Conservation (phyloP, 768 basidiomycete genomes). For the Termitomyces sp. region DNA sequence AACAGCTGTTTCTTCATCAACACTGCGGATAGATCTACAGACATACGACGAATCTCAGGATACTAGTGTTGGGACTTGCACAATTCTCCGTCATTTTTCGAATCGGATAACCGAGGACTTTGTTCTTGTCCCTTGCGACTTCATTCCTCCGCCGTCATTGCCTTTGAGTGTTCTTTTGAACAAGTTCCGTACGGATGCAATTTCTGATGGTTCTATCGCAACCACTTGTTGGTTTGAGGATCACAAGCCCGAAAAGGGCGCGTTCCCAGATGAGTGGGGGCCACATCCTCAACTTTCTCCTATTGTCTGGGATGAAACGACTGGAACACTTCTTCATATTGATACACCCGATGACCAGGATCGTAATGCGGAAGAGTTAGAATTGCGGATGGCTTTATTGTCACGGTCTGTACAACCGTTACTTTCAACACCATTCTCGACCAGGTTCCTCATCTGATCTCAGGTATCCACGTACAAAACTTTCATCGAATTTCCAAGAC, state of each 20-base stretch:
- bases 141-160: constrained; percentile 73
- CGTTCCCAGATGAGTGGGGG: constrained; percentile 65
- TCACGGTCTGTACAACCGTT: constrained; percentile 39
- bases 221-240: constrained; percentile 63
- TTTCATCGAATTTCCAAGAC: constrained; percentile 69
- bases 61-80: constrained; percentile 61
- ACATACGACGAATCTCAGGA: constrained; percentile 73
- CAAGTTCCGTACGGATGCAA: constrained; percentile 71
- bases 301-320: constrained; percentile 63
- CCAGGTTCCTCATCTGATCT: constrained; percentile 1
- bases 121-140: constrained; percentile 87
- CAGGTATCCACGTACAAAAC: constrained; percentile 66
- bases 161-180: constrained; percentile 67
- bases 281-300: constrained; percentile 34
- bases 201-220: constrained; percentile 56
- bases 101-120: constrained; percentile 78
- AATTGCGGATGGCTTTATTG: constrained; percentile 71
- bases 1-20: constrained; percentile 46
- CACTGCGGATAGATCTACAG: constrained; percentile 71
- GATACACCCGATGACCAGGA: constrained; percentile 68
- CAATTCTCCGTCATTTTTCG: constrained; percentile 73
- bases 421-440: neutral
- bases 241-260: constrained; percentile 45
- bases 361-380: constrained; percentile 62
- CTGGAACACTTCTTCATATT: constrained; percentile 65